phyloP scores from a whole-genome alignment of 2,329 filamentous ascomycete species.

The Diaporthe nobilis region DNA sequence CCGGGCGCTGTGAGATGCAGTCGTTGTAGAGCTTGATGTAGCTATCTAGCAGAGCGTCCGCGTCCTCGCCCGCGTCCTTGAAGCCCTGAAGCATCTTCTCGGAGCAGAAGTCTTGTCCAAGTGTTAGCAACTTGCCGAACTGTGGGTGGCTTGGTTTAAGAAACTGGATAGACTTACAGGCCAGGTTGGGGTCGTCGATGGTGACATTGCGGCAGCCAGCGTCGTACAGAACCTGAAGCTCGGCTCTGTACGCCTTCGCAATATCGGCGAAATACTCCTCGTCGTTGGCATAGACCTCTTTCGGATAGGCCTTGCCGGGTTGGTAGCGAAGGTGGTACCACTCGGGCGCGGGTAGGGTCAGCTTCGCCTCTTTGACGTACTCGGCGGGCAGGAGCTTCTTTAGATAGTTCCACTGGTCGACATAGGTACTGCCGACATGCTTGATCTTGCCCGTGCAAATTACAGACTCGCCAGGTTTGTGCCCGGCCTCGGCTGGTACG shows the following conservation, averaged over 20 bases:
- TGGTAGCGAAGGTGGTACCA: constrained; percentile 73
- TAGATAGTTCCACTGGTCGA: constrained; percentile 59
- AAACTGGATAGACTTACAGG: constrained; percentile 46
- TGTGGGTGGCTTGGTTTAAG: too few relatives aligned
- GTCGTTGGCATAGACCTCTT: constrained; percentile 62
- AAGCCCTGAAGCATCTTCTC: constrained; percentile 75
- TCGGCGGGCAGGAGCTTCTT: constrained; percentile 68
- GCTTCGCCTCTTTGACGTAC: constrained; percentile 74
- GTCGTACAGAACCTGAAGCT: constrained; percentile 63
- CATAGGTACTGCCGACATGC: constrained; percentile 59
- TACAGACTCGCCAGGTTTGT: constrained; percentile 62
- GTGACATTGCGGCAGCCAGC: constrained; percentile 67
- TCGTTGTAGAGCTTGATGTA: constrained; percentile 84
- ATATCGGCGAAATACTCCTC: constrained; percentile 66
- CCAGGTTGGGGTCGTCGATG: constrained; percentile 75
- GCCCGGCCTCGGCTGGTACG: constrained; percentile 56
- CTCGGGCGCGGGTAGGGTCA: constrained; percentile 73
- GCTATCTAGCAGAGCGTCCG: constrained; percentile 76
- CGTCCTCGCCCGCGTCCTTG: constrained; percentile 69
- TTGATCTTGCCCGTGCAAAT: constrained; percentile 63
- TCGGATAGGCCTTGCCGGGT: constrained; percentile 63
- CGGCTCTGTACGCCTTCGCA: constrained; percentile 63
- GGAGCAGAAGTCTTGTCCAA: constrained; percentile 73
- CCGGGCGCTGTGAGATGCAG: constrained; percentile 71
- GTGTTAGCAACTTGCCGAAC: constrained; percentile 9